Conservation (phyloP, 2,329 filamentous ascomycete species). For the Phyllosticta ampelicida region DNA sequence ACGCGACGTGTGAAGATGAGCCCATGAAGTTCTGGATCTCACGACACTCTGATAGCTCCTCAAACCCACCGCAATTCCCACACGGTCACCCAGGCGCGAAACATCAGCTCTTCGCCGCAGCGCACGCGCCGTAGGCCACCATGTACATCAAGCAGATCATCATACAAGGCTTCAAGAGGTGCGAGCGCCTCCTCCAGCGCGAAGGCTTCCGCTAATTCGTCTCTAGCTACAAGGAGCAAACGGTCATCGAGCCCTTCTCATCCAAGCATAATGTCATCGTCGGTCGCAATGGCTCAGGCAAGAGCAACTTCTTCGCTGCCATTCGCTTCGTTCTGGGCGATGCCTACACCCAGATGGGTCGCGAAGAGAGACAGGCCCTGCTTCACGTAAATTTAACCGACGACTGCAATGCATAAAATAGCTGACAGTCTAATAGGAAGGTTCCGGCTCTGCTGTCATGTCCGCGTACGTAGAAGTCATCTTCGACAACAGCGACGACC, state of each 20-base stretch:
- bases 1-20: slow-evolving; percentile 1
- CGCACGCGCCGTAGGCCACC: slow-evolving; percentile 19
- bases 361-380: slow-evolving; percentile 88
- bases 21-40: background rate
- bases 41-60: background rate
- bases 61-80: background rate
- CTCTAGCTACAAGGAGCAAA: slow-evolving; percentile 95
- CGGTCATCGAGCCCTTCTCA: slow-evolving; percentile 95
- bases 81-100: background rate
- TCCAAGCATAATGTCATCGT: slow-evolving; percentile 97
- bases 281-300: slow-evolving; percentile 96
- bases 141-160: slow-evolving; percentile 99
- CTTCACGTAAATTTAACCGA: slow-evolving; percentile 51
- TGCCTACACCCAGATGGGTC: slow-evolving; percentile 90
- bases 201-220: slow-evolving; percentile 10
- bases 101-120: background rate
- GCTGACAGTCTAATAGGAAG: slow-evolving; percentile 47
- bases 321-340: slow-evolving; percentile 98
- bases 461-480: slow-evolving; percentile 99
- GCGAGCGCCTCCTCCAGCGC: slow-evolving; percentile 15
- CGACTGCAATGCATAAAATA: background rate
- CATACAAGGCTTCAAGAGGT: slow-evolving; percentile 99
- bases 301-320: slow-evolving; percentile 99
- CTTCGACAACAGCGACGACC: slow-evolving; percentile 94
- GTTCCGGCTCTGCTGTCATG: slow-evolving; percentile 94